Evolutionary conservation across 1,284 basidiomycete genomes (phyloP).

Genomic region (Melampsora medusae): DNA sequence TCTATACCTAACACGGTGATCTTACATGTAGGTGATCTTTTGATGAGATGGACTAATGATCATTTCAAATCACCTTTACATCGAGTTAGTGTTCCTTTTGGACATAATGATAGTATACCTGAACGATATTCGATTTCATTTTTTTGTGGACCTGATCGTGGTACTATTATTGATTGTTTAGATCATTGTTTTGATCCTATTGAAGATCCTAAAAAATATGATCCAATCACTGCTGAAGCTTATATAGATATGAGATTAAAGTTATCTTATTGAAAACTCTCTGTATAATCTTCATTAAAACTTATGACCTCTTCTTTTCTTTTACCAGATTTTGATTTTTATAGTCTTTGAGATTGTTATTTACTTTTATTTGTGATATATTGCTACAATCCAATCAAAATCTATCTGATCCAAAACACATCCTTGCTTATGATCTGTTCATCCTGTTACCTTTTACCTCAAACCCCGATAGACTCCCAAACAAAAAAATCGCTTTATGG

Average conservation of each 20-base stretch:
- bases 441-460: too few species aligned
- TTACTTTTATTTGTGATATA: too few species aligned
- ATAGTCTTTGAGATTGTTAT: too few species aligned
- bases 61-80: slow-evolving; percentile 64
- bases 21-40: slow-evolving; percentile 65
- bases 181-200: too few species aligned
- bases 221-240: slow-evolving; percentile 58
- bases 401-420: too few species aligned
- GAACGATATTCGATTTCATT: slow-evolving; percentile 65
- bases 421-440: too few species aligned
- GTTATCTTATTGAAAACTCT: slow-evolving; percentile 11
- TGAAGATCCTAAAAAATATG: slow-evolving; percentile 56
- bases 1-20: slow-evolving; percentile 62
- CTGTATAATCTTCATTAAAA: too few species aligned
- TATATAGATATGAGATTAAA: slow-evolving; percentile 27
- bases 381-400: too few species aligned
- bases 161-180: slow-evolving; percentile 59
- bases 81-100: slow-evolving; percentile 61
- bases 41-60: slow-evolving; percentile 67
- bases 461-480: too few species aligned
- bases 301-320: too few species aligned
- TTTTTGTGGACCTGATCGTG: slow-evolving; percentile 56
- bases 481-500: too few species aligned
- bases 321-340: too few species aligned
- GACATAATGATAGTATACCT: slow-evolving; percentile 56